phyloP scores from a whole-genome alignment of 345 rosid species.

The Tarenaya hassleriana region DNA sequence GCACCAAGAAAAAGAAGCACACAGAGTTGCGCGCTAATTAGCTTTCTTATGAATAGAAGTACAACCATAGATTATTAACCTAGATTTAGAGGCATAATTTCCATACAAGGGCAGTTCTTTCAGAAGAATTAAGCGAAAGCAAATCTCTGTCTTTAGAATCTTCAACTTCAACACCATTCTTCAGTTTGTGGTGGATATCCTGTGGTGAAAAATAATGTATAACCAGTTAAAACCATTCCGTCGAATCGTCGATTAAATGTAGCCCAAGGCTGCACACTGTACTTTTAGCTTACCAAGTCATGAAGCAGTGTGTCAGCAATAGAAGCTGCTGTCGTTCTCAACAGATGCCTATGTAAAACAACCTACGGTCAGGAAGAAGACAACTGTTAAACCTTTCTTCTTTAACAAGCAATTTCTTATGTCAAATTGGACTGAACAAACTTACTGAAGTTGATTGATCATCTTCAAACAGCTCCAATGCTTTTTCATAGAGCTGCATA shows the following conservation, averaged over 20 bases:
- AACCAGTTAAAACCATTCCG: slow-evolving; percentile 9
- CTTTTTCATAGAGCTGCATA: slow-evolving; percentile 88
- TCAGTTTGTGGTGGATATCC: slow-evolving; percentile 74
- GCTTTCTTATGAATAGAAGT: not conserved
- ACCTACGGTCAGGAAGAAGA: slow-evolving; percentile 45
- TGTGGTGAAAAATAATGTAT: slow-evolving; percentile 25
- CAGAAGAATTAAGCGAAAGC: slow-evolving; percentile 43
- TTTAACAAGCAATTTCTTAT: not conserved
- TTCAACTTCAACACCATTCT: slow-evolving; percentile 65
- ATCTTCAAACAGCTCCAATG: slow-evolving; percentile 83
- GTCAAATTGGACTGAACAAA: slow-evolving; percentile 20
- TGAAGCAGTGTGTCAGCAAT: slow-evolving; percentile 57
- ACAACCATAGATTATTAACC: slow-evolving; percentile 3
- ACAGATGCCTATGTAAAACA: slow-evolving; percentile 78
- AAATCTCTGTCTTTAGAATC: slow-evolving; percentile 50
- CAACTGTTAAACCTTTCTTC: slow-evolving; percentile 1
- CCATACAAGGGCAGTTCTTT: slow-evolving; percentile 69
- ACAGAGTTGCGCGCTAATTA: slow-evolving; percentile 4
- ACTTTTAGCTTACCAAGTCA: slow-evolving; percentile 52
- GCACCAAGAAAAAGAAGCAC: slow-evolving; percentile 21
- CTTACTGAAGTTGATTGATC: slow-evolving; percentile 85
- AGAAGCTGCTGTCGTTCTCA: slow-evolving; percentile 73
- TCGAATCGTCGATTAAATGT: slow-evolving; percentile 3
- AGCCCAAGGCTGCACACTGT: slow-evolving; percentile 9
- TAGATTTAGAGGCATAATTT: slow-evolving; percentile 13